A percentile compares a stretch with the other conserved stretches of the same genome.
These are phyloP conservation scores for Datura wrightii DNA, from an alignment of 257 asterid genomes.

Conservation along the genomic window DNA sequence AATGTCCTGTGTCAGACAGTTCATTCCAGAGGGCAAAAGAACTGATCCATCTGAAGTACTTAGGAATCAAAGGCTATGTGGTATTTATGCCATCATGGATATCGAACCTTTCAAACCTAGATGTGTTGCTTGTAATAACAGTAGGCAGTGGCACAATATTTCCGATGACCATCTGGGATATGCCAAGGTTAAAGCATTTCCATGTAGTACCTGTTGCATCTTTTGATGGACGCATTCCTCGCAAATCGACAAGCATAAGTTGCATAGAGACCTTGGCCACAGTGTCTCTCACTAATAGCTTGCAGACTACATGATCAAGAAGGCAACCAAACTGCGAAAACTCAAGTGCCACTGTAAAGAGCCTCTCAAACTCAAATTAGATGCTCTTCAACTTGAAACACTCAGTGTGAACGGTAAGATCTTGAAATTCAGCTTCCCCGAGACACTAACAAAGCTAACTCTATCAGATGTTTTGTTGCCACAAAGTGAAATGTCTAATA, in stretches of 20 bases:
- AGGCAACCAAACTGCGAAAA: constrained; percentile 3
- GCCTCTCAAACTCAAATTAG: neutral
- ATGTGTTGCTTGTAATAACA: constrained; percentile 8
- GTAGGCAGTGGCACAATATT: no score
- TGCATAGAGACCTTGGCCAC: constrained; percentile 32
- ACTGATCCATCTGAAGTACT: no score
- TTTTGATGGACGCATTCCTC: neutral
- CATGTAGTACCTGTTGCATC: neutral
- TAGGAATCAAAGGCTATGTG: neutral
- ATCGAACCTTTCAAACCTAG: constrained; percentile 6
- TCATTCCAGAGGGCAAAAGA: no score
- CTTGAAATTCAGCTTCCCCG: constrained; percentile 23
- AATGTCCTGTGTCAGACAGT: no score
- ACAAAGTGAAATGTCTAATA: neutral
- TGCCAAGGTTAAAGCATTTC: no score
- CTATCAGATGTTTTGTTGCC: constrained; percentile 24
- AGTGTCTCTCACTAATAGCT: neutral
- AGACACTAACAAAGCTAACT: constrained; percentile 28
- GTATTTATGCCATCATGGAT: neutral
- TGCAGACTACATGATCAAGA: neutral
- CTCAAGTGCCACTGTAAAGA: neutral
- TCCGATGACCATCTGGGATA: no score
- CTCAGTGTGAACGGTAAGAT: constrained; percentile 15
- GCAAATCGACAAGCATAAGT: neutral
- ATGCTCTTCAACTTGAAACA: constrained; percentile 26